Percentiles rank a stretch among this genome's conserved stretches.
These are phyloP conservation scores for Ilyonectria destructans DNA, from an alignment of 2,329 filamentous ascomycete genomes.

Conservation along the genomic window DNA sequence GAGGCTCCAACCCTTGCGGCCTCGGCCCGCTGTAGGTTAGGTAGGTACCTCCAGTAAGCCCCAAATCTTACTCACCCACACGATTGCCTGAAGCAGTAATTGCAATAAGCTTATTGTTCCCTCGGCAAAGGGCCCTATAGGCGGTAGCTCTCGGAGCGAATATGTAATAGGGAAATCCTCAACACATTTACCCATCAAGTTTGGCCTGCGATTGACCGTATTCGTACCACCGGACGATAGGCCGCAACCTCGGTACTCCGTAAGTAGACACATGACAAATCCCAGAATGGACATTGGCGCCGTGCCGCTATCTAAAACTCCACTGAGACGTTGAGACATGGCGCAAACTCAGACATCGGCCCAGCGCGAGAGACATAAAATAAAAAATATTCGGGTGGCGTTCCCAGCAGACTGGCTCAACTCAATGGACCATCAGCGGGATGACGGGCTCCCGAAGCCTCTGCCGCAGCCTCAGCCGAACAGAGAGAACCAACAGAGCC, in stretches of 20 bases:
- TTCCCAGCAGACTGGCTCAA: too few species aligned
- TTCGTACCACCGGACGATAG: too few species aligned
- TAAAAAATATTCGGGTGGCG: too few species aligned
- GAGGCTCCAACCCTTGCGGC: too few species aligned
- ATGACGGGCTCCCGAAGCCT: neutral
- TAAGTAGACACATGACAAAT: conserved; percentile 11
- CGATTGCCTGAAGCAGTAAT: neutral
- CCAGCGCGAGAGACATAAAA: neutral
- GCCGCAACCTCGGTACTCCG: conserved; percentile 5
- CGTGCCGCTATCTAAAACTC: neutral
- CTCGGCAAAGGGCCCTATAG: neutral
- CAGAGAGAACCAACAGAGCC: neutral
- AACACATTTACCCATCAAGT: neutral
- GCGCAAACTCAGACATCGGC: neutral
- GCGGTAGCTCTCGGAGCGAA: neutral
- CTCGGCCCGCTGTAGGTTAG: neutral
- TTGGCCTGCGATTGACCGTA: neutral
- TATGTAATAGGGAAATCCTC: neutral
- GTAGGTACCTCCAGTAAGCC: neutral
- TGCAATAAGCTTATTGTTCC: neutral
- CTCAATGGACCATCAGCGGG: neutral
- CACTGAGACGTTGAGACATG: neutral
- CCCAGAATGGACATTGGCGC: neutral
- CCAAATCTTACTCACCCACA: neutral
- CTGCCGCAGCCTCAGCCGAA: neutral